Evolutionary conservation across 1,139 yeast genomes (phyloP), one percentile per base, ranked within the genome.

Genomic region (Pichia sp.): DNA sequence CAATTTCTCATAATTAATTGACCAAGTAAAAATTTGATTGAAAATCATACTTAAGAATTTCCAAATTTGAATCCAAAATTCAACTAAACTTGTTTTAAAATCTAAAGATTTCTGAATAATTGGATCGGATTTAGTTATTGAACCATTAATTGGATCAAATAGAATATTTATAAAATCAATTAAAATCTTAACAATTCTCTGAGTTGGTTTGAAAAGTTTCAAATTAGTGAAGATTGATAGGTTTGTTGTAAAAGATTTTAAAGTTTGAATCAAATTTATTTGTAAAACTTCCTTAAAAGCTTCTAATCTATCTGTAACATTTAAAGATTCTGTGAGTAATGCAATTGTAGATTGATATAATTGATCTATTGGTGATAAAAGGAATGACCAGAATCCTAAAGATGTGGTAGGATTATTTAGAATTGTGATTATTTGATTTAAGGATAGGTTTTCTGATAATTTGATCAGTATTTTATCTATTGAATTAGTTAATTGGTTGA

Each of bases 1-100:
- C 9, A 55, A 34, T 26, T 44, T 43, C 39, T 58, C 62, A 39
- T 55, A 56, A 30, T 47, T 52, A 7, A 39, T 31, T 7, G 61
- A 52, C 97, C 97, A 89, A 7, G 60, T 59, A 19, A 84, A 66
- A 1, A 95, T 84, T 42, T 75, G 71, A 34, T 69, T 67, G 52
- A 83, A 88, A 4, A 85, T 72, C 70, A 80, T 71, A 35, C 75
- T 74, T 48, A 89, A 62, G 50, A 84, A 83, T 12, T 58, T 57
- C 96, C 97, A 89, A 31, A 77, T 68, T 14, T 63, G 53, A 17
- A 65, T 66, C 97, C 97, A 89, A 40, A 78, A 72, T 26, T 58
- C 47, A 24, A 61, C 55, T 41, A 68, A 55, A 7, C 41, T 31
- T 12, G 35, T 35, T 22, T 50, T 40, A 6, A 48, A 41, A 12